A percentile compares a stretch with the other conserved stretches of the same genome.
Evolutionary conservation across 2,329 filamentous ascomycete species (phyloP).

Genomic region (Botrytis tulipae): DNA sequence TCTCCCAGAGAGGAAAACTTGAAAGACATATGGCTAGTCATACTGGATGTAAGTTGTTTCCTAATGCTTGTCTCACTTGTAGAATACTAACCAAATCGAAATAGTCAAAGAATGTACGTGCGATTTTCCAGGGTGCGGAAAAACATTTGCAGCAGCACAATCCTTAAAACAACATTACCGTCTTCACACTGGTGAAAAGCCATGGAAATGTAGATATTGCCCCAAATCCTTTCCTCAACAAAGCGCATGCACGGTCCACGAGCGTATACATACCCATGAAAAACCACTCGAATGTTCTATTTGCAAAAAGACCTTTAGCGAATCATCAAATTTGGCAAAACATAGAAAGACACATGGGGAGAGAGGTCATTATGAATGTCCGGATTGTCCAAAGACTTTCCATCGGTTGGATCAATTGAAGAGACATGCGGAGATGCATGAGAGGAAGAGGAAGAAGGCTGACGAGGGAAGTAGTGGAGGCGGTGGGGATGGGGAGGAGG

Average conservation of each 20-base stretch:
- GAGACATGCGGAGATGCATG: constrained; percentile 48
- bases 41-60: constrained; percentile 55
- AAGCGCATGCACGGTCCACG: constrained; percentile 67
- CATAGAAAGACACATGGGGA: constrained; percentile 61
- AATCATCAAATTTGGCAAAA: constrained; percentile 66
- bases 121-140: constrained; percentile 53
- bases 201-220: constrained; percentile 56
- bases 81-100: not conserved
- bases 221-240: constrained; percentile 63
- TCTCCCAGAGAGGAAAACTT: constrained; percentile 60
- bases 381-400: constrained; percentile 56
- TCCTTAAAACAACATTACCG: constrained; percentile 66
- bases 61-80: not conserved
- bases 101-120: constrained; percentile 55
- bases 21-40: constrained; percentile 65
- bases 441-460: not conserved
- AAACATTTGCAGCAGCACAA: constrained; percentile 64
- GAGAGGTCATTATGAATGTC: constrained; percentile 52
- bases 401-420: constrained; percentile 60
- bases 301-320: constrained; percentile 59
- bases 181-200: constrained; percentile 64
- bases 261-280: constrained; percentile 62
- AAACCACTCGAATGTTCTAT: constrained; percentile 60
- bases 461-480: not conserved
- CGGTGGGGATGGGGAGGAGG: not conserved